phyloP scores from a whole-genome alignment of 805 yeast genomes.

The Candida vartiovaarae region DNA sequence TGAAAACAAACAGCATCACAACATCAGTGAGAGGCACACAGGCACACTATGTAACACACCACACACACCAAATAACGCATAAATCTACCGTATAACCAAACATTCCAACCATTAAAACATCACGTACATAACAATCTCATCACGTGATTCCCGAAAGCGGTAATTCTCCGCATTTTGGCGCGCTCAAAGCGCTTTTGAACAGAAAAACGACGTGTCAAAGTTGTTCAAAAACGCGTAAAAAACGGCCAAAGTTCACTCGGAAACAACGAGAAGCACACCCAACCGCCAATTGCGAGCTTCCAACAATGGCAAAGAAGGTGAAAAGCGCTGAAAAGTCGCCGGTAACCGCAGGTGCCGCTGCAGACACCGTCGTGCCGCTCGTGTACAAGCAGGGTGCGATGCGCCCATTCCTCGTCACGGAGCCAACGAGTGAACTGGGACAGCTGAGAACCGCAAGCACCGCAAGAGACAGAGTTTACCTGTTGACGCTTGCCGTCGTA shows the following conservation, averaged over 20 bases:
- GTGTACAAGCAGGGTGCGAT: slow-evolving; percentile 41
- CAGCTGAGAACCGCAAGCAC: slow-evolving; percentile 34
- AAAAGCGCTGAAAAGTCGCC: slow-evolving; percentile 1
- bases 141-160: too few relatives aligned
- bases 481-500: slow-evolving; percentile 38
- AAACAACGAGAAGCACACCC: not conserved
- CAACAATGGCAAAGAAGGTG: slow-evolving; percentile 13
- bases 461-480: slow-evolving; percentile 31
- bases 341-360: not conserved
- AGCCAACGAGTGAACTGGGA: slow-evolving; percentile 35
- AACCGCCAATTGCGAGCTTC: not conserved
- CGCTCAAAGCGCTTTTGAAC: too few relatives aligned
- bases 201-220: not conserved
- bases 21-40: too few relatives aligned
- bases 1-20: too few relatives aligned
- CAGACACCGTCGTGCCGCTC: slow-evolving; percentile 38
- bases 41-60: too few relatives aligned
- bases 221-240: not conserved
- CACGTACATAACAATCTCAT: too few relatives aligned
- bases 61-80: too few relatives aligned
- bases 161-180: not conserved
- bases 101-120: not conserved
- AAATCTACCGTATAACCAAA: not conserved
- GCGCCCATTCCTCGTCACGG: slow-evolving; percentile 49
- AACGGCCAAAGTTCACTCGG: not conserved